These are phyloP conservation scores for Dentipellis sp. DNA, from an alignment of 768 basidiomycete species.

Conservation along the genomic window DNA sequence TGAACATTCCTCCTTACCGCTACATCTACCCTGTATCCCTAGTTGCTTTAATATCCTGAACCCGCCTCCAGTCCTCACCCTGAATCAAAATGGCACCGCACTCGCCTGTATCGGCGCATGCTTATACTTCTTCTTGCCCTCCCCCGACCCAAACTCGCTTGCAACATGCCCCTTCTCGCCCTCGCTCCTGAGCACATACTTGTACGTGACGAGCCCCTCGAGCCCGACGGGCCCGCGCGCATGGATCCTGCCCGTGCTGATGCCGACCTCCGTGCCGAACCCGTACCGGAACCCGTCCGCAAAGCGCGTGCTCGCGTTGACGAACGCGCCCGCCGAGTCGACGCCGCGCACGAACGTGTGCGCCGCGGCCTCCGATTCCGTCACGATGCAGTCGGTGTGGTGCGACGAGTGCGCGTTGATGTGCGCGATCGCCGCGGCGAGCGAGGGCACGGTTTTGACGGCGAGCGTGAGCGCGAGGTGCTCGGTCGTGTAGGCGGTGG, in stretches of 20 bases:
- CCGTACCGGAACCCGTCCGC: constrained; percentile 96
- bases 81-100: constrained; percentile 36
- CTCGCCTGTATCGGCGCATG: constrained; percentile 41
- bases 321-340: constrained; percentile 86
- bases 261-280: constrained; percentile 96
- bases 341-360: constrained; percentile 78
- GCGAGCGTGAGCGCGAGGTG: constrained; percentile 82
- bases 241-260: constrained; percentile 93
- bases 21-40: no score
- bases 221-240: constrained; percentile 94
- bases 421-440: constrained; percentile 69
- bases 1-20: neutral
- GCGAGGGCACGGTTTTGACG: constrained; percentile 64
- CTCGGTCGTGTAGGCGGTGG: constrained; percentile 75
- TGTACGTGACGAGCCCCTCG: constrained; percentile 91
- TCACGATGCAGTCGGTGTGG: constrained; percentile 91
- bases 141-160: constrained; percentile 70
- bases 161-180: constrained; percentile 73
- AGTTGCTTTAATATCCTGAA: no score
- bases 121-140: constrained; percentile 65
- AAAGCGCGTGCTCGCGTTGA: constrained; percentile 94
- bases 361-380: constrained; percentile 60
- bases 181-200: constrained; percentile 84
- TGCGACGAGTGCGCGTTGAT: constrained; percentile 93
- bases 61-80: no score